Conservation (phyloP, 1,139 yeast genomes). For the Lodderomyces orthopsilosis region DNA sequence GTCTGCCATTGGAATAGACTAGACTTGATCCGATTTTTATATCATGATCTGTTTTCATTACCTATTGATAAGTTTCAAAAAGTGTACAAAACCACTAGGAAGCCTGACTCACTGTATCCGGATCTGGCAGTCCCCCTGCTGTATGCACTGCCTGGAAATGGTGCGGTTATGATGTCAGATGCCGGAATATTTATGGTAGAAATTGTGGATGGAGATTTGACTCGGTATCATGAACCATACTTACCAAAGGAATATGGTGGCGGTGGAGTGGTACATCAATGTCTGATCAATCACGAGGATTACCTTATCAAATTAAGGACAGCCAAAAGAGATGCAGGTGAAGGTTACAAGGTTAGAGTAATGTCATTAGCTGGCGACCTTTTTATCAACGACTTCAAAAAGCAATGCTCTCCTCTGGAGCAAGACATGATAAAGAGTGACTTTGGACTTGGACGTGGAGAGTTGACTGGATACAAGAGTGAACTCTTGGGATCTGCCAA, state of each 20-base stretch:
- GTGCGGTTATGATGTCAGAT: constrained; percentile 49
- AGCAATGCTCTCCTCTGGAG: constrained; percentile 17
- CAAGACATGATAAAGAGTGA: constrained; percentile 31
- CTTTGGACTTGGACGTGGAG: constrained; percentile 39
- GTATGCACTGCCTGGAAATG: constrained; percentile 30
- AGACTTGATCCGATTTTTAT: constrained; percentile 72
- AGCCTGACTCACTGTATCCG: constrained; percentile 20
- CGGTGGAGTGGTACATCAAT: constrained; percentile 52
- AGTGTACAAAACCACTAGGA: constrained; percentile 22
- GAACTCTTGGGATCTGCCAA: constrained; percentile 38
- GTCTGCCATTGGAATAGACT: constrained; percentile 81
- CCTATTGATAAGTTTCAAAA: constrained; percentile 57
- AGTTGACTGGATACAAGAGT: constrained; percentile 46
- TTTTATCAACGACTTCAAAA: constrained; percentile 29
- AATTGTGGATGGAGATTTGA: constrained; percentile 57
- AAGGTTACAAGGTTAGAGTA: constrained; percentile 48
- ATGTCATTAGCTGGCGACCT: constrained; percentile 44
- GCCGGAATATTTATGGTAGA: constrained; percentile 78
- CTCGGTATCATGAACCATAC: constrained; percentile 61
- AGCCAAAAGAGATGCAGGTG: constrained; percentile 26
- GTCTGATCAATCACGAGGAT: constrained; percentile 45
- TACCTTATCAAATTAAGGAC: constrained; percentile 35
- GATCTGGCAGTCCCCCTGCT: constrained; percentile 24
- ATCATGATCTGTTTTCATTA: constrained; percentile 75
- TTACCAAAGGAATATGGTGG: constrained; percentile 58